Conservation (phyloP, 1,139 yeast species). For the Schizosaccharomyces versatilis region DNA sequence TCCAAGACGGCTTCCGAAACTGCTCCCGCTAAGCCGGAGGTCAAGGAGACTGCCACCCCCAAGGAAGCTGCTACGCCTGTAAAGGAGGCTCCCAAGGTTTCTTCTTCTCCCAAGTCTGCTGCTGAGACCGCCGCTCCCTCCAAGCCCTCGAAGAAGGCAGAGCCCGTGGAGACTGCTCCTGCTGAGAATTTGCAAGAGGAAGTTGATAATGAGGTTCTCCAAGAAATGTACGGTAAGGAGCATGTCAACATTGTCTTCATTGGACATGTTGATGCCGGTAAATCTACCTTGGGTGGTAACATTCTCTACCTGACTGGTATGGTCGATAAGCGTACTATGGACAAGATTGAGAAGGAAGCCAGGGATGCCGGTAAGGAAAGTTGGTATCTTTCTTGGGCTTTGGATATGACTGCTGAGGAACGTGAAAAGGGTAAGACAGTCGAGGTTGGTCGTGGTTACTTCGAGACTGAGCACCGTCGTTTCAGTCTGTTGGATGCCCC, state of each 20-base stretch:
- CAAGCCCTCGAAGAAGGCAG: slow-evolving; percentile 8
- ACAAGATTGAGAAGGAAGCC: slow-evolving; percentile 93
- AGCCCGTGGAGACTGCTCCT: slow-evolving; percentile 25
- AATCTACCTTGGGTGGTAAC: slow-evolving; percentile 98
- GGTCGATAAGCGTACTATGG: slow-evolving; percentile 97
- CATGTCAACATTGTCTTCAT: slow-evolving; percentile 89
- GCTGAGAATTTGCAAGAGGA: slow-evolving; percentile 58
- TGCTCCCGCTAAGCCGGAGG: slow-evolving; percentile 2
- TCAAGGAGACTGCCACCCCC: neutral
- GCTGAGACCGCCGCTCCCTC: slow-evolving; percentile 6
- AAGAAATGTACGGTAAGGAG: slow-evolving; percentile 88
- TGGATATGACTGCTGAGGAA: slow-evolving; percentile 98
- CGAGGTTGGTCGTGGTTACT: slow-evolving; percentile 93
- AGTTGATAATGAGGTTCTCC: slow-evolving; percentile 70
- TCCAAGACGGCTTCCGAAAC: slow-evolving; percentile 3
- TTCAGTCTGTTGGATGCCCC: slow-evolving; percentile 97
- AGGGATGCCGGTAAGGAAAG: slow-evolving; percentile 99
- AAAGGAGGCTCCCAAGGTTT: neutral
- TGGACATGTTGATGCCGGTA: slow-evolving; percentile 99
- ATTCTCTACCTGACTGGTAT: slow-evolving; percentile 80
- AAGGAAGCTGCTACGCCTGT: neutral
- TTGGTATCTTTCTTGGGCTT: slow-evolving; percentile 97
- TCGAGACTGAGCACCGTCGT: slow-evolving; percentile 92
- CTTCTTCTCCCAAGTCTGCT: slow-evolving; percentile 3
- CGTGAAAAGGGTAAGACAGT: slow-evolving; percentile 96